These are phyloP conservation scores for Wickerhamomyces hampshirensis DNA, from an alignment of 805 yeast species.

Conservation along the genomic window DNA sequence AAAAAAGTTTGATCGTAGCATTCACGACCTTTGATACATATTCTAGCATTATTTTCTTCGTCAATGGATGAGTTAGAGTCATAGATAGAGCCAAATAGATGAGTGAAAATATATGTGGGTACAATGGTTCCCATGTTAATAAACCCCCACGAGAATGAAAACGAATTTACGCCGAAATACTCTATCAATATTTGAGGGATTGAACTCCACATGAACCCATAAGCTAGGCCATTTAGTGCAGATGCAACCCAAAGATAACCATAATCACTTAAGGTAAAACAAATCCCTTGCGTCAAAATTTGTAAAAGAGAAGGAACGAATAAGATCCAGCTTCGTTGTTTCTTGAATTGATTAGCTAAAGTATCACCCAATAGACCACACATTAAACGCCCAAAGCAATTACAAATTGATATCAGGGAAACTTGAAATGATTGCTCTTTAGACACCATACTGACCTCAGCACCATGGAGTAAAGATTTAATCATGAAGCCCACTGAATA, in stretches of 20 bases:
- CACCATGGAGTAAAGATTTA: slow-evolving; percentile 34
- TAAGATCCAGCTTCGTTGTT: slow-evolving; percentile 50
- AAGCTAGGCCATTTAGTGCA: slow-evolving; percentile 59
- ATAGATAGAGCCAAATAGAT: slow-evolving; percentile 57
- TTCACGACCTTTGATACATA: slow-evolving; percentile 22
- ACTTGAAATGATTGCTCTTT: slow-evolving; percentile 67
- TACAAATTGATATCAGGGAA: slow-evolving; percentile 60
- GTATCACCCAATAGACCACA: slow-evolving; percentile 65
- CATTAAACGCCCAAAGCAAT: slow-evolving; percentile 59
- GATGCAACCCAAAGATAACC: slow-evolving; percentile 45
- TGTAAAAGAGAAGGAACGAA: slow-evolving; percentile 47
- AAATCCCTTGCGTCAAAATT: slow-evolving; percentile 46
- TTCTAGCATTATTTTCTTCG: slow-evolving; percentile 5
- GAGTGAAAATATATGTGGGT: slow-evolving; percentile 55
- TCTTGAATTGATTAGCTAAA: slow-evolving; percentile 39
- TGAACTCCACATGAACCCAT: slow-evolving; percentile 69
- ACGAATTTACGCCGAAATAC: slow-evolving; percentile 60
- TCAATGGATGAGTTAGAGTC: slow-evolving; percentile 38
- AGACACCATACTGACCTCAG: slow-evolving; percentile 28
- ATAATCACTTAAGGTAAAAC: slow-evolving; percentile 31
- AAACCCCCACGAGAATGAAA: slow-evolving; percentile 72
- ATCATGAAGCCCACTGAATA: slow-evolving; percentile 72
- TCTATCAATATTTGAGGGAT: slow-evolving; percentile 77
- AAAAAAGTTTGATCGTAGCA: slow-evolving; percentile 39
- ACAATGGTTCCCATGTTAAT: slow-evolving; percentile 62